Base-by-base conservation (phyloP, 1,284 basidiomycete species). In the Porodaedalea pini region DNA sequence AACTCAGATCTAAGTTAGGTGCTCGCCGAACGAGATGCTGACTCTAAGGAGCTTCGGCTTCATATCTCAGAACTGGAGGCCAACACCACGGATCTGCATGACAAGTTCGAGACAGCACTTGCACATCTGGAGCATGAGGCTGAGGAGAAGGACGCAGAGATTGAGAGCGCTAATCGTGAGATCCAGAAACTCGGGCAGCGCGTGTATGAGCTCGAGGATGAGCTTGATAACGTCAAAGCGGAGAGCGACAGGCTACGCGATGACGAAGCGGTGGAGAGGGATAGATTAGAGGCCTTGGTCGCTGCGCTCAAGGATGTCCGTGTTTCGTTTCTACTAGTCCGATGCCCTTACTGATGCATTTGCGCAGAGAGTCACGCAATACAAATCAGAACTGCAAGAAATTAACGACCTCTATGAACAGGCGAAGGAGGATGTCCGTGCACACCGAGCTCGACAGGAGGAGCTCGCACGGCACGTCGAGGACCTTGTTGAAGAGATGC, bases 221-320 rank as follows among this genome's bases (percentile, higher is more conserved):
- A 88, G 66, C 73, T 78, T 36, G 85, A 88, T 56, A 66, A 71
- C 25, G 52, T 76, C 47, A 75, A 73, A 61, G 76, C 84, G 59
- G 76, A 83, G 54, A 75, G 75, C 57, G 74, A 74, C n/a, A 64
- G 71, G 27, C 51, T 75, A 39, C 68, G 44, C 70, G 82, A 85
- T 60, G 83, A 90, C 40, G 85, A 92, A 55, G 80, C 78, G 19
- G 79, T 82, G 40, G 86, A 92, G 66, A 79, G 84, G 51, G 82
- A 88, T 54, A 77, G 88, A 47, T 77, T 92, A 4, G 88, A 92
- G 63, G 85, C 82, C 19, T 73, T 94, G 3, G 75, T 83, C 32
- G 73, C 76, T 15, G 88, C 88, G 2, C 78, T 94, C 45, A 94
- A 94, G 70, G 89, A 94, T 70, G 92, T 88, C 51, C 39, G 74